Conservation (phyloP, 805 yeast genomes). For the Yarrowia sp. region DNA sequence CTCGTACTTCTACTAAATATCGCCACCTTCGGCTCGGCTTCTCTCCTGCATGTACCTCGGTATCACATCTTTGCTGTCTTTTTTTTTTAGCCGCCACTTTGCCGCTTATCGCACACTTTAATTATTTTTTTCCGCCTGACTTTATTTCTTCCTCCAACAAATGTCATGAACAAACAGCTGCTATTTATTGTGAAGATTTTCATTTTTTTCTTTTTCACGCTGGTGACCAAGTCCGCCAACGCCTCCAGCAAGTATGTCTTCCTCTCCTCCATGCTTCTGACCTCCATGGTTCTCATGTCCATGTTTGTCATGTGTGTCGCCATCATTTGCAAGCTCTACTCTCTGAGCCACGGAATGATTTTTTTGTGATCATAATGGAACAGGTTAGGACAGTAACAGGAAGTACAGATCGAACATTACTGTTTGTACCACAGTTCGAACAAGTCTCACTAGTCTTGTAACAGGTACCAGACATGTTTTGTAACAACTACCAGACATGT, state of each 20-base stretch:
- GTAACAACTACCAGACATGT: too few relatives aligned
- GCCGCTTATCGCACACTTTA: too few relatives aligned
- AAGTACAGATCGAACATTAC: too few relatives aligned
- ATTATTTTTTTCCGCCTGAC: background rate
- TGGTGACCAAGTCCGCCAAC: background rate
- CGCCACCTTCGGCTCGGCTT: too few relatives aligned
- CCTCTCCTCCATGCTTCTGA: background rate
- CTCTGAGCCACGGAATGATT: background rate
- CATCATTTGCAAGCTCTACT: background rate
- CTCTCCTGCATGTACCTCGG: background rate
- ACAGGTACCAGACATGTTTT: too few relatives aligned
- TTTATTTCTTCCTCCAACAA: background rate
- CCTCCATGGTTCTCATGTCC: background rate
- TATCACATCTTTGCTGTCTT: too few relatives aligned
- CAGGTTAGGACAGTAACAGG: too few relatives aligned
- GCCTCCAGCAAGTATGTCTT: background rate
- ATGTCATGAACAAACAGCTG: background rate
- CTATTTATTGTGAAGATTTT: background rate
- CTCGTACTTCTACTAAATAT: too few relatives aligned
- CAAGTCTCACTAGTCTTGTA: too few relatives aligned
- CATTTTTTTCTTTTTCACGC: background rate
- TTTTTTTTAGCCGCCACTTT: too few relatives aligned
- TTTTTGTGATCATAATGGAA: too few relatives aligned
- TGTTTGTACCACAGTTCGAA: too few relatives aligned
- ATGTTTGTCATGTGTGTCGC: background rate